Evolutionary conservation across 768 basidiomycete species (phyloP), one percentile per base, ranked within the genome.

Genomic region (Russula virescens): DNA sequence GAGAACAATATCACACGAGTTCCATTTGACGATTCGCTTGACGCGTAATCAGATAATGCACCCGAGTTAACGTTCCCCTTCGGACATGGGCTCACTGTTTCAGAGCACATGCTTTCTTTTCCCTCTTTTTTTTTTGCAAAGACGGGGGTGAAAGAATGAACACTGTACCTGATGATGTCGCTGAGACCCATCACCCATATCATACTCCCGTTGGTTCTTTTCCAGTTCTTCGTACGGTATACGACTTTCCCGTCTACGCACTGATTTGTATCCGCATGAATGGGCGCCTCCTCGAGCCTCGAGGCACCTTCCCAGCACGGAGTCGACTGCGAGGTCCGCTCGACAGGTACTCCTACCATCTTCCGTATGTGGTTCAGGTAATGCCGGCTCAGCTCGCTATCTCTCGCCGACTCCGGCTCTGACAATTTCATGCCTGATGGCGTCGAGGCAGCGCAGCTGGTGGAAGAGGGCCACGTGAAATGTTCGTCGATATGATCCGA

Each of bases 351-450:
- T n/a, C n/a, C n/a, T 0, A 77, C 58, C 71, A 73, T 73, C 70
- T 78, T 75, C 4, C 73, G 68, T 19, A 79, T 61, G 38, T 79
- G 78, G 59, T 78, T 79, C 65, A 79, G 61, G 50, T 77, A 78
- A 40, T 79, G 77, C 11, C 70, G 64, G 26, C 51, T 53, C 62
- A 55, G 42, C 52, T 31, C 31, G 40, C 42, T 31, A 31, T n/a
- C n/a, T n/a, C n/a, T n/a, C n/a, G n/a, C n/a, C n/a, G n/a, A n/a
- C n/a, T n/a, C n/a, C n/a, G n/a, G n/a, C n/a, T n/a, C n/a, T n/a
- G n/a, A n/a, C n/a, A n/a, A n/a, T n/a, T n/a, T n/a, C n/a, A n/a
- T n/a, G n/a, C n/a, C n/a, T n/a, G n/a, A n/a, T n/a, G n/a, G n/a
- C n/a, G n/a, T n/a, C n/a, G n/a, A n/a, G n/a, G n/a, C n/a, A n/a